A percentile compares a stretch with the other conserved stretches of the same genome.
phyloP scores from a whole-genome alignment of 1,139 yeast species.

The Schizosaccharomyces versatilis region DNA sequence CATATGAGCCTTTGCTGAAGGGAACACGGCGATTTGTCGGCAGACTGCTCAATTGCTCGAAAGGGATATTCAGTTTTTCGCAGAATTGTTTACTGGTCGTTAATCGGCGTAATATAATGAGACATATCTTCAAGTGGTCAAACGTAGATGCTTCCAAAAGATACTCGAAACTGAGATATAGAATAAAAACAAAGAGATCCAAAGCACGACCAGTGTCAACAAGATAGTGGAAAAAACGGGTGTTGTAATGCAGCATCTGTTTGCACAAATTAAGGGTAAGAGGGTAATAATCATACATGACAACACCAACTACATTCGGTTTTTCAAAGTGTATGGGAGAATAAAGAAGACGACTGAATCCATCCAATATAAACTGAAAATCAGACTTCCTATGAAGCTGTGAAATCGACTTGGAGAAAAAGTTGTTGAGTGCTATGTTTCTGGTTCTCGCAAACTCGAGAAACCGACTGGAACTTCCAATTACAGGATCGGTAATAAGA shows the following conservation, averaged over 20 bases:
- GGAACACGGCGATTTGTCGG: slow-evolving; percentile 18
- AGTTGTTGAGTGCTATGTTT: not conserved
- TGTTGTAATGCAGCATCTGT: not conserved
- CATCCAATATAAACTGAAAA: slow-evolving; percentile 1
- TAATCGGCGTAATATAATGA: slow-evolving; percentile 38
- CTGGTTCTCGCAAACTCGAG: too few relatives aligned
- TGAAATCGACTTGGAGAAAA: not conserved
- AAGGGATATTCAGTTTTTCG: slow-evolving; percentile 15
- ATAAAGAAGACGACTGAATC: not conserved
- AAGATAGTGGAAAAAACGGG: not conserved
- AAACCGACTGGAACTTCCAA: not conserved
- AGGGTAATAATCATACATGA: not conserved
- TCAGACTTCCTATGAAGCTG: not conserved
- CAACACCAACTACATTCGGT: not conserved
- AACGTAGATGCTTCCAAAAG: slow-evolving; percentile 23
- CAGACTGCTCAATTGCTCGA: slow-evolving; percentile 17
- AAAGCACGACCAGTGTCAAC: slow-evolving; percentile 14
- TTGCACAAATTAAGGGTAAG: not conserved
- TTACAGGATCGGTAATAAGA: not conserved
- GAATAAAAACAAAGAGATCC: slow-evolving; percentile 32
- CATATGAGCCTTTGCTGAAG: slow-evolving; percentile 18
- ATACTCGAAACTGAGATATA: slow-evolving; percentile 37
- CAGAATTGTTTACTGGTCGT: slow-evolving; percentile 27
- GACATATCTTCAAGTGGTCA: slow-evolving; percentile 34
- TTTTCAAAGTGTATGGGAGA: not conserved